These are phyloP conservation scores for Mucor indicus DNA, from an alignment of 371 early-diverging fungal genomes.

Conservation along the genomic window DNA sequence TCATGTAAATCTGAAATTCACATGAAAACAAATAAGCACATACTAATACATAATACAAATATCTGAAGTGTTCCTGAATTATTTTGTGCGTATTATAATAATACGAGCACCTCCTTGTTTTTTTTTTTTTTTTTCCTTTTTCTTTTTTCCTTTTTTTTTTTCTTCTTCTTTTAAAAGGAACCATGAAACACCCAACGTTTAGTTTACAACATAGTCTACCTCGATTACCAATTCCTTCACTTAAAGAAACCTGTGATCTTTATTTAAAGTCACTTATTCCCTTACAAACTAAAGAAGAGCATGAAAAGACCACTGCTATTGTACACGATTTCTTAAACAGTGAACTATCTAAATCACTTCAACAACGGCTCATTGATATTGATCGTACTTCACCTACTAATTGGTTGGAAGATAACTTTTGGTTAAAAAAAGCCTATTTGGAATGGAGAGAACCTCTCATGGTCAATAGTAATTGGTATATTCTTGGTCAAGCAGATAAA, in stretches of 20 bases:
- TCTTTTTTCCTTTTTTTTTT: slow-evolving; percentile 3
- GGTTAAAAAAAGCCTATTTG: slow-evolving; percentile 83
- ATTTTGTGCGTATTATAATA: too few relatives aligned
- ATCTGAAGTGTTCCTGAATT: too few relatives aligned
- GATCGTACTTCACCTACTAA: slow-evolving; percentile 63
- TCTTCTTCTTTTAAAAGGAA: not conserved
- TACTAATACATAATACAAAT: too few relatives aligned
- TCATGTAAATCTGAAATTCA: too few relatives aligned
- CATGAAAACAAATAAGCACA: too few relatives aligned
- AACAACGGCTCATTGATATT: slow-evolving; percentile 59
- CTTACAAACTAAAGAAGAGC: slow-evolving; percentile 42
- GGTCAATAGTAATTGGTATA: slow-evolving; percentile 92
- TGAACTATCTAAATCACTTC: slow-evolving; percentile 32
- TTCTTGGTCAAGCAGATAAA: slow-evolving; percentile 65
- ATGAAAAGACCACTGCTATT: slow-evolving; percentile 23
- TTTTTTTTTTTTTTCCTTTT: not conserved
- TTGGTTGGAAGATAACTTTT: slow-evolving; percentile 93
- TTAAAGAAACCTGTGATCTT: slow-evolving; percentile 69
- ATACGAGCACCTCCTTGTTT: too few relatives aligned
- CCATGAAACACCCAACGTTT: slow-evolving; percentile 48
- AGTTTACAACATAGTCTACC: slow-evolving; percentile 69
- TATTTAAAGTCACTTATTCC: slow-evolving; percentile 72
- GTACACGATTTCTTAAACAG: slow-evolving; percentile 34
- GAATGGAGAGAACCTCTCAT: slow-evolving; percentile 86
- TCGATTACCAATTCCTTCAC: slow-evolving; percentile 76